These are phyloP conservation scores for Circinella umbellata DNA, from an alignment of 371 early-diverging fungal species.

Conservation along the genomic window DNA sequence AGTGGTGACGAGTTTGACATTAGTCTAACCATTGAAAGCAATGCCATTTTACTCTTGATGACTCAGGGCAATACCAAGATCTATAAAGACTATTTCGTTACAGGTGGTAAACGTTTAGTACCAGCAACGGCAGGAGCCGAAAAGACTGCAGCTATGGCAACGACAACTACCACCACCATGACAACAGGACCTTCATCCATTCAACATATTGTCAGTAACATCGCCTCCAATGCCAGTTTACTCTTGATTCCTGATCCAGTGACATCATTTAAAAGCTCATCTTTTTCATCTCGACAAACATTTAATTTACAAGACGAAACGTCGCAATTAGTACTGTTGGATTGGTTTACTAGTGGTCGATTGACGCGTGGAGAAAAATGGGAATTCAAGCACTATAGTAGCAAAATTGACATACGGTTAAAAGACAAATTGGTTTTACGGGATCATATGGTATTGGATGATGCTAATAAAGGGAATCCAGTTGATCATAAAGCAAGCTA, in stretches of 20 bases:
- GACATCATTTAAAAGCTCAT: slow-evolving; percentile 68
- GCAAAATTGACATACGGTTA: slow-evolving; percentile 61
- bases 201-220: slow-evolving; percentile 48
- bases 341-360: slow-evolving; percentile 85
- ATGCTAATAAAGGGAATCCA: slow-evolving; percentile 24
- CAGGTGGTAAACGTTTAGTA: too few relatives aligned
- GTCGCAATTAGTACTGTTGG: slow-evolving; percentile 68
- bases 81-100: slow-evolving; percentile 49
- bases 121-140: too few relatives aligned
- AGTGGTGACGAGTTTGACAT: slow-evolving; percentile 70
- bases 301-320: slow-evolving; percentile 46
- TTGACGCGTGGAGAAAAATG: slow-evolving; percentile 75
- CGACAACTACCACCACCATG: slow-evolving; percentile 2
- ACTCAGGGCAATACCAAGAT: slow-evolving; percentile 85
- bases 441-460: slow-evolving; percentile 67
- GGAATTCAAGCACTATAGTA: slow-evolving; percentile 70
- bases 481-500: slow-evolving; percentile 32
- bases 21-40: slow-evolving; percentile 43
- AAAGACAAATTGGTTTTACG: slow-evolving; percentile 49
- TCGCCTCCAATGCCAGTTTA: slow-evolving; percentile 49
- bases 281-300: slow-evolving; percentile 67
- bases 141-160: slow-evolving; percentile 26
- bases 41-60: slow-evolving; percentile 63
- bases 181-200: slow-evolving; percentile 30
- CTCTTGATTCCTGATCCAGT: slow-evolving; percentile 79